Evolutionary conservation across 441 rosid species (phyloP).

Genomic region (Flueggea neowawraea): DNA sequence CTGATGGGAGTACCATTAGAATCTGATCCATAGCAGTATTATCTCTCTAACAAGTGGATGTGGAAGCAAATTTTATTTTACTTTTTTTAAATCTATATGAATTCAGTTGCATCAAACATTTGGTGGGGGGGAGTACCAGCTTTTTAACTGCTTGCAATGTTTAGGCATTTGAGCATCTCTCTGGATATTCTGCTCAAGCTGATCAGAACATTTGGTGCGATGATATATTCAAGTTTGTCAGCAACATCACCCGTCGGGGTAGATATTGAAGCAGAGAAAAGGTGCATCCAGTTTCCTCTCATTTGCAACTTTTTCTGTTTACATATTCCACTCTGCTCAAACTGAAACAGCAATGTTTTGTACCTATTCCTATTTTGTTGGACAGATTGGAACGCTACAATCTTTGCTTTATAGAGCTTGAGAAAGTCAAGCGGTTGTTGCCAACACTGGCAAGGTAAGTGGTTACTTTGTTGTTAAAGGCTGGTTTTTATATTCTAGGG

Average conservation of each 20-base stretch:
- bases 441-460: conserved; percentile 61
- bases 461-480: conserved; percentile 1
- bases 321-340: background rate
- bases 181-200: conserved; percentile 85
- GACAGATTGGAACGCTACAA: conserved; percentile 88
- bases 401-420: conserved; percentile 84
- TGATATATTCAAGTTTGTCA: conserved; percentile 77
- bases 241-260: conserved; percentile 87
- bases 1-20: too few species aligned
- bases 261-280: conserved; percentile 97
- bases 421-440: conserved; percentile 74
- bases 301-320: conserved; percentile 5
- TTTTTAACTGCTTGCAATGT: conserved; percentile 8
- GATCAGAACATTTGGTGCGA: conserved; percentile 76
- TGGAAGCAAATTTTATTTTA: too few species aligned
- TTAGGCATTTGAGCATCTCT: conserved; percentile 79
- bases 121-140: background rate
- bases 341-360: conserved; percentile 1
- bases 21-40: too few species aligned
- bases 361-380: background rate
- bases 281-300: conserved; percentile 38
- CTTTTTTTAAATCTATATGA: conserved; percentile 3
- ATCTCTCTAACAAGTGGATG: too few species aligned
- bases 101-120: background rate
- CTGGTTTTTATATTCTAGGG: background rate